These are phyloP conservation scores for Petasospora rhodanensis DNA, from an alignment of 1,139 yeast species.

Conservation along the genomic window DNA sequence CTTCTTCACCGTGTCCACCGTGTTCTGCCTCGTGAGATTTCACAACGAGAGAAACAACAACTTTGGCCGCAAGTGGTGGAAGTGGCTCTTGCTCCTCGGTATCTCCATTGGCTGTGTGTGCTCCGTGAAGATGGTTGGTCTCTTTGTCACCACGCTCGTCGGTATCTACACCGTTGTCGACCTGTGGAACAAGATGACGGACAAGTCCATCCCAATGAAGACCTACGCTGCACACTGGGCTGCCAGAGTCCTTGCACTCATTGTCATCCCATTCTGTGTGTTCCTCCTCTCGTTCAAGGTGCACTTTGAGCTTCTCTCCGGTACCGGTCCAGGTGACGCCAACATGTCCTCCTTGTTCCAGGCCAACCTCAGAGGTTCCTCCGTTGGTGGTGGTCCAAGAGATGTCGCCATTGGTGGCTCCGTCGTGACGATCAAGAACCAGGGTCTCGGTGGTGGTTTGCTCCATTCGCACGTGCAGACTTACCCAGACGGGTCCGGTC, in stretches of 20 bases:
- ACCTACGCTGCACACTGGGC: conserved; percentile 59
- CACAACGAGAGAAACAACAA: conserved; percentile 62
- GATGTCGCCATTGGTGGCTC: conserved; percentile 81
- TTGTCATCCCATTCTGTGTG: conserved; percentile 56
- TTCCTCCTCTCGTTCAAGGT: conserved; percentile 65
- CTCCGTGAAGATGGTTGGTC: conserved; percentile 84
- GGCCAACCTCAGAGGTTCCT: conserved; percentile 81
- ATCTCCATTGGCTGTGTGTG: conserved; percentile 70
- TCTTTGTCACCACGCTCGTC: conserved; percentile 67
- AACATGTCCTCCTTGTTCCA: conserved; percentile 96
- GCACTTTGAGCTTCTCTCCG: conserved; percentile 68
- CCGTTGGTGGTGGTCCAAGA: conserved; percentile 82
- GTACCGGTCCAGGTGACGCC: conserved; percentile 91
- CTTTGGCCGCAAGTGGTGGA: conserved; percentile 88
- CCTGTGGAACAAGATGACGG: conserved; percentile 65
- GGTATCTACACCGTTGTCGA: conserved; percentile 76
- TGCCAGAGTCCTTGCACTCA: conserved; percentile 57
- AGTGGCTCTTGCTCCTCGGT: conserved; percentile 82
- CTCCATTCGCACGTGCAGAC: conserved; percentile 93
- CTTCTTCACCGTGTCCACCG: conserved; percentile 83
- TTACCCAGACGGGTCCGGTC: conserved; percentile 92
- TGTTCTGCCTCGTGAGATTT: conserved; percentile 73
- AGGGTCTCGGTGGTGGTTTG: conserved; percentile 88
- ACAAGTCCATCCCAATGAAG: conserved; percentile 45
- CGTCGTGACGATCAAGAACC: conserved; percentile 74